Base-by-base conservation (phyloP, 148 eudicot species). In the Gaultheria prostrata region DNA sequence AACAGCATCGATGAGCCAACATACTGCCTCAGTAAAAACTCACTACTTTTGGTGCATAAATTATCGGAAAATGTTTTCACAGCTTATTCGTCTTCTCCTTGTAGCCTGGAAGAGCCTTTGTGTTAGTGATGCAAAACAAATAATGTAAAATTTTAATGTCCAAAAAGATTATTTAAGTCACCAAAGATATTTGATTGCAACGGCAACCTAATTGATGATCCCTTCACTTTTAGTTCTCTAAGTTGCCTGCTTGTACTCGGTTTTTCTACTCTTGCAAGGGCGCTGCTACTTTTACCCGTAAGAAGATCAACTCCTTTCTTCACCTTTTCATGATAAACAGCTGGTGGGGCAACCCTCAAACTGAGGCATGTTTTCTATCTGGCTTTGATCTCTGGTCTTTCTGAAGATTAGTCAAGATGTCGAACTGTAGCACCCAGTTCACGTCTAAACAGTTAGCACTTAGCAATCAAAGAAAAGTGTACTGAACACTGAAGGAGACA, bases 261-360 rank as follows among this genome's bases (percentile, higher is more conserved):
- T 84, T 89, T 96, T 75, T 88, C 90, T 20, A 79, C 24, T 82
- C 87, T 88, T 32, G 88, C 54, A 71, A 48, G 70, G 33, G 61
- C 30, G 48, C 83, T 87, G 80, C 86, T 90, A 79, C 91, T 92
- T 78, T 85, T 90, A 46, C 89, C 91, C 1, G 76, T 65, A 72
- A 84, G 80, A 70, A 85, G 54, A 80, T 85, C 81, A 70, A 45
- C 83, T 73, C 95, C 88, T 88, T 93, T 94, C 92, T 87, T 92
- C 61, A 96, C 89, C 88, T 96, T 96, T 63, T 96, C 99, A 78
- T 96, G 98, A 88, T 96, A 96, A 85, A 94, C 91, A 85, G 97
- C 94, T 28, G 99, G 99, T 13, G 99, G 99, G 63, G 99, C 98
- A 88, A 96, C 95, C 91, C 94, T 93, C 90, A n/a, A 96, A 76